Conservation (phyloP, 305 asterid species). For the Plantago rigida region DNA sequence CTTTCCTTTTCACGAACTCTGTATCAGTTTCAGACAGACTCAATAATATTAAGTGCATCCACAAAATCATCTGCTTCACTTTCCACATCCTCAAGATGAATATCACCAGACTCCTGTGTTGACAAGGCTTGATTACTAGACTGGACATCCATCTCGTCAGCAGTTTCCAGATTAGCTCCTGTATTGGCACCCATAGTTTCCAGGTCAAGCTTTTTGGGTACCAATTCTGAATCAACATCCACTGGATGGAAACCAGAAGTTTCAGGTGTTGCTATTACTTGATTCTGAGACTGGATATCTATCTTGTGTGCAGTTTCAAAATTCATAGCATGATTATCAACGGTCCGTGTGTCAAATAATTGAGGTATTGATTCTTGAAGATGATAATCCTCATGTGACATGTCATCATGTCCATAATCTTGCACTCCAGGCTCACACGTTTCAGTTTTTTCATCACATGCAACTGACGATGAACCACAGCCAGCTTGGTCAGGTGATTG, state of each 20-base stretch:
- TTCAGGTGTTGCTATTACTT: no score
- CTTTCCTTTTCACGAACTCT: conserved; percentile 46
- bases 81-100: conserved; percentile 48
- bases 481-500: conserved; percentile 45
- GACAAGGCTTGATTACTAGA: conserved; percentile 28
- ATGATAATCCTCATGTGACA: conserved; percentile 23
- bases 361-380: conserved; percentile 1
- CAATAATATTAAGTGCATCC: conserved; percentile 86
- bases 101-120: conserved; percentile 27
- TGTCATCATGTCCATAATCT: conserved; percentile 33
- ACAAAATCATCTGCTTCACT: conserved; percentile 69
- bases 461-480: conserved; percentile 42
- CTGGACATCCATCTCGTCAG: conserved; percentile 28
- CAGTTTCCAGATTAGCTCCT: conserved; percentile 30
- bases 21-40: conserved; percentile 62
- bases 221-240: conserved; percentile 26
- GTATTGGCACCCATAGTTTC: conserved; percentile 28
- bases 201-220: conserved; percentile 30
- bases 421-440: conserved; percentile 26
- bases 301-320: neutral
- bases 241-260: neutral
- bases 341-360: neutral
- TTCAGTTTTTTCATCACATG: conserved; percentile 50
- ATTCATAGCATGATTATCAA: neutral
- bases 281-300: no score